These are phyloP conservation scores for Aspergillus biplanus DNA, from an alignment of 495 filamentous ascomycete species.

Conservation along the genomic window DNA sequence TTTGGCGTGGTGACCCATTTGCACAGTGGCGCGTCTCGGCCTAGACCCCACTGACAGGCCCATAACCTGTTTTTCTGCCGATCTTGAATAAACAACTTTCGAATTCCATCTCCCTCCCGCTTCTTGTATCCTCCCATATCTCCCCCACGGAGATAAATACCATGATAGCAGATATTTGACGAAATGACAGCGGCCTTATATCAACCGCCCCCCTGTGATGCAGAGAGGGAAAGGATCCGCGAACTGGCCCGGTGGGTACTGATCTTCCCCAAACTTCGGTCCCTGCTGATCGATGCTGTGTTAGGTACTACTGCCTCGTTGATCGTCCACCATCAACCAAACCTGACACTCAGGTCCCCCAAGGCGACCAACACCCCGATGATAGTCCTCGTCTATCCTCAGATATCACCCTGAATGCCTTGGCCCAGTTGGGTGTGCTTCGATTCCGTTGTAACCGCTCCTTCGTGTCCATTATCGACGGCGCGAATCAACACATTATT, in stretches of 20 bases:
- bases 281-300: slow-evolving; percentile 11
- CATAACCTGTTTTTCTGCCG: not conserved
- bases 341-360: slow-evolving; percentile 12
- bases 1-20: not conserved
- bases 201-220: slow-evolving; percentile 17
- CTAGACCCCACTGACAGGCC: not conserved
- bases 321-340: slow-evolving; percentile 15
- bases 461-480: slow-evolving; percentile 64
- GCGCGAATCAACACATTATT: slow-evolving; percentile 60
- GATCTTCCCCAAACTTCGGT: slow-evolving; percentile 5
- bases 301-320: slow-evolving; percentile 39
- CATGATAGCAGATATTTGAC: not conserved
- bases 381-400: slow-evolving; percentile 33
- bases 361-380: slow-evolving; percentile 23
- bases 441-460: slow-evolving; percentile 56
- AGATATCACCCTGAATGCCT: slow-evolving; percentile 64
- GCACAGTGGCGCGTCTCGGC: not conserved
- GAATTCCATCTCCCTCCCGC: not conserved
- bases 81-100: not conserved
- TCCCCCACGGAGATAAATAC: not conserved
- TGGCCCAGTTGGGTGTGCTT: slow-evolving; percentile 63
- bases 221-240: slow-evolving; percentile 22
- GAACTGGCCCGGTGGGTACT: slow-evolving; percentile 20
- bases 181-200: slow-evolving; percentile 19
- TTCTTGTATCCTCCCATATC: not conserved